Evolutionary conservation across 2,329 filamentous ascomycete species (phyloP).

Genomic region (Paracoccidioides lutzii): DNA sequence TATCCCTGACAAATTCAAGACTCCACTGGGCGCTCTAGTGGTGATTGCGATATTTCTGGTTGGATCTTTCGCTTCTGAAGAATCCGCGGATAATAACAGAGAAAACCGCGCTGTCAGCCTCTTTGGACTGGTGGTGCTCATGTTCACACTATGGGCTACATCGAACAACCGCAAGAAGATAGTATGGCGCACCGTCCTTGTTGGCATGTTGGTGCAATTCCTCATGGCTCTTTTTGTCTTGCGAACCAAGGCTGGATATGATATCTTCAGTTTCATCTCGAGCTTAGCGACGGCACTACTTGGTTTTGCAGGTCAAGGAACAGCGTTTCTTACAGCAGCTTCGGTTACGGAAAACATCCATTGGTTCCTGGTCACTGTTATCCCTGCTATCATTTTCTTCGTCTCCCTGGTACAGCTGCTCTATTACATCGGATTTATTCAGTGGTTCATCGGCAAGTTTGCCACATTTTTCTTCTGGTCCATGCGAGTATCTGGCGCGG

Average conservation of each 20-base stretch:
- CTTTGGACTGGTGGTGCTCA: slow-evolving; percentile 61
- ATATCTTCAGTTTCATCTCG: slow-evolving; percentile 86
- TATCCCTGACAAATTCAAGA: slow-evolving; percentile 55
- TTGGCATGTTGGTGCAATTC: slow-evolving; percentile 80
- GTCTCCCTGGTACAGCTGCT: slow-evolving; percentile 79
- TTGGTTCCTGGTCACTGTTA: slow-evolving; percentile 66
- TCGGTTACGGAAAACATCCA: slow-evolving; percentile 27
- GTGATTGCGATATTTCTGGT: slow-evolving; percentile 63
- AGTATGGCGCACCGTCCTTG: slow-evolving; percentile 66
- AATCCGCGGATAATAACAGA: slow-evolving; percentile 62
- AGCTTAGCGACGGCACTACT: slow-evolving; percentile 60
- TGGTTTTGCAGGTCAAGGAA: slow-evolving; percentile 61
- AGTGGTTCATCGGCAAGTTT: slow-evolving; percentile 83
- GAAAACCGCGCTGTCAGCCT: slow-evolving; percentile 68
- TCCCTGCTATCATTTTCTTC: slow-evolving; percentile 96
- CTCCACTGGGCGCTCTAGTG: slow-evolving; percentile 48
- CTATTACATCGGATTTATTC: slow-evolving; percentile 66
- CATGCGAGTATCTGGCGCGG: slow-evolving; percentile 74
- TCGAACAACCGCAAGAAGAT: slow-evolving; percentile 53
- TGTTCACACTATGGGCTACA: slow-evolving; percentile 54
- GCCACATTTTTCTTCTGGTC: slow-evolving; percentile 85
- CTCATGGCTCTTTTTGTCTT: slow-evolving; percentile 80
- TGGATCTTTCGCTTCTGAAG: slow-evolving; percentile 60
- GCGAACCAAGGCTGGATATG: slow-evolving; percentile 64
- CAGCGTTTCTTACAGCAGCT: slow-evolving; percentile 53